A percentile compares a stretch with the other conserved stretches of the same genome.
These are phyloP conservation scores for Huiozyma naganishii DNA, from an alignment of 805 yeast genomes.

Conservation along the genomic window DNA sequence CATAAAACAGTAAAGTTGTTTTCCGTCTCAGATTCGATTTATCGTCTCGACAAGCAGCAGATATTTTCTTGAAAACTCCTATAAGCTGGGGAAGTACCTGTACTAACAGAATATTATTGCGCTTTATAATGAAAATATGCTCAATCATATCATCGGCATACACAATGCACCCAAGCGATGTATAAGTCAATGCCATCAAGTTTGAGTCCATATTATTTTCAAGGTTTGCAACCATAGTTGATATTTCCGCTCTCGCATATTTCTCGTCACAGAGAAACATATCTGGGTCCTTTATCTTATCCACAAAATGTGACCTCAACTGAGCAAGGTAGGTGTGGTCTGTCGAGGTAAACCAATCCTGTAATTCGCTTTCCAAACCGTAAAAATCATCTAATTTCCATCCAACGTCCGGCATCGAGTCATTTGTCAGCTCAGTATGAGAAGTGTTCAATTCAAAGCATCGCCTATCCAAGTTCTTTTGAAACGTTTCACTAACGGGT, in stretches of 20 bases:
- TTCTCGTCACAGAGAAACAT: constrained; percentile 9
- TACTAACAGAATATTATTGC: constrained; percentile 15
- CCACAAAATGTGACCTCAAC: constrained; percentile 10
- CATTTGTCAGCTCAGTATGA: constrained; percentile 15
- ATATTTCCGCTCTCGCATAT: constrained; percentile 10
- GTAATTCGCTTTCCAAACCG: constrained; percentile 31
- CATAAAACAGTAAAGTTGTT: constrained; percentile 16
- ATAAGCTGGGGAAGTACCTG: constrained; percentile 9
- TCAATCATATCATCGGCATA: constrained; percentile 2
- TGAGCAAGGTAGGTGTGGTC: constrained; percentile 19
- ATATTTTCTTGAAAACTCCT: constrained; percentile 12
- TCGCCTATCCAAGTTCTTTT: constrained; percentile 26
- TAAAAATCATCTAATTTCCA: constrained; percentile 33
- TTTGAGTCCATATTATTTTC: constrained; percentile 3
- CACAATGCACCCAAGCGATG: constrained; percentile 20
- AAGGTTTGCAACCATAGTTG: not conserved
- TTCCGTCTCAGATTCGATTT: constrained; percentile 9
- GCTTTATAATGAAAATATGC: constrained; percentile 14
- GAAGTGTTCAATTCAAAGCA: constrained; percentile 21
- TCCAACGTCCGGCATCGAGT: constrained; percentile 33
- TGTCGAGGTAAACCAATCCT: constrained; percentile 35
- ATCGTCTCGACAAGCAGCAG: constrained; percentile 19
- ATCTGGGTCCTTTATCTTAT: constrained; percentile 4
- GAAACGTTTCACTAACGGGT: constrained; percentile 29
- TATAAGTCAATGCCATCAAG: constrained; percentile 16